phyloP scores from a whole-genome alignment of 805 yeast genomes.

The Candida stauntonica region DNA sequence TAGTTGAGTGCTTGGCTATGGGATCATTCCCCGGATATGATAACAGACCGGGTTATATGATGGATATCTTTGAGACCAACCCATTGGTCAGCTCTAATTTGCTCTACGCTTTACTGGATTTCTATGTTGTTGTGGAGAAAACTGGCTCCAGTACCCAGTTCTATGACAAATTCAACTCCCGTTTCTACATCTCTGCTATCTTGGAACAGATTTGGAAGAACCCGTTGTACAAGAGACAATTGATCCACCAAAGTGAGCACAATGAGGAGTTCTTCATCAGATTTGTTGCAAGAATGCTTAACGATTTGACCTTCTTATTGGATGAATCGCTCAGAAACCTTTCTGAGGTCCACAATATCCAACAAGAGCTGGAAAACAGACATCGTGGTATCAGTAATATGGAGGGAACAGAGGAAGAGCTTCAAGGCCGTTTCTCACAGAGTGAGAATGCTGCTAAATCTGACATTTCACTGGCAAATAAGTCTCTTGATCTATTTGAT shows the following conservation, averaged over 20 bases:
- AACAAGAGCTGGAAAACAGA: constrained; percentile 56
- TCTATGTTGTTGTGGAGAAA: constrained; percentile 91
- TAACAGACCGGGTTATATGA: constrained; percentile 67
- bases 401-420: constrained; percentile 60
- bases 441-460: constrained; percentile 79
- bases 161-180: constrained; percentile 89
- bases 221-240: constrained; percentile 61
- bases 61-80: constrained; percentile 59
- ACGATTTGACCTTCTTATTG: constrained; percentile 85
- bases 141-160: constrained; percentile 95
- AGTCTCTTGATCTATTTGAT: constrained; percentile 73
- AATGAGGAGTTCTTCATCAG: constrained; percentile 84
- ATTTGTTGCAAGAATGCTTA: constrained; percentile 90
- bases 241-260: constrained; percentile 59
- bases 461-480: constrained; percentile 76
- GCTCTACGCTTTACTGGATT: constrained; percentile 78
- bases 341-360: constrained; percentile 70
- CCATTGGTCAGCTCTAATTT: constrained; percentile 59
- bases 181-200: constrained; percentile 81
- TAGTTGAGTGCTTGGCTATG: constrained; percentile 73
- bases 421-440: constrained; percentile 47
- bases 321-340: constrained; percentile 87
- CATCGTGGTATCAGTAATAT: constrained; percentile 24
- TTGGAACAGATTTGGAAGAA: constrained; percentile 81
- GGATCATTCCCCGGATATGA: constrained; percentile 63